These are phyloP conservation scores for Podila clonocystis DNA, from an alignment of 192 early-diverging fungal genomes.

Conservation along the genomic window DNA sequence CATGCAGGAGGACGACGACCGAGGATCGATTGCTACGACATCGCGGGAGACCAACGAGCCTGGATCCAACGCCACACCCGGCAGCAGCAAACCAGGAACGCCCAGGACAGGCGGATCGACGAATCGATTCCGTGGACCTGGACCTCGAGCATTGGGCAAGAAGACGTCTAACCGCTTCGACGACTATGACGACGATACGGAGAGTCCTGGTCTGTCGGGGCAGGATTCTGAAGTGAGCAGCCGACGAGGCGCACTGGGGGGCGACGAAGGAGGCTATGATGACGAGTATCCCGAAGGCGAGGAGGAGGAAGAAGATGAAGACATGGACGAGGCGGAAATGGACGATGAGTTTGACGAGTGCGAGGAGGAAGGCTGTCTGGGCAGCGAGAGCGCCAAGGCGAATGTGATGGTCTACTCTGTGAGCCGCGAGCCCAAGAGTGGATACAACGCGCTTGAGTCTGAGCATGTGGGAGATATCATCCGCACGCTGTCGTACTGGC, in stretches of 20 bases:
- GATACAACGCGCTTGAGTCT: constrained; percentile 39
- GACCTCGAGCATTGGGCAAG: neutral
- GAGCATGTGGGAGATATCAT: constrained; percentile 51
- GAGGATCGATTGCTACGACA: neutral
- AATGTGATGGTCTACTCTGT: constrained; percentile 44
- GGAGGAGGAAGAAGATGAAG: neutral
- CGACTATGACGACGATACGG: neutral
- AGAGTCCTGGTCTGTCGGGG: neutral
- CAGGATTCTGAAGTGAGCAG: neutral
- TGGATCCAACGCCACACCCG: neutral
- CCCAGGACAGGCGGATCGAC: neutral
- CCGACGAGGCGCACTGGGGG: neutral
- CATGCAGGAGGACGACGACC: neutral
- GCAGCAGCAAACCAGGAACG: neutral
- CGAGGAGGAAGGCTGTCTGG: constrained; percentile 3
- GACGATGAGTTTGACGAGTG: neutral
- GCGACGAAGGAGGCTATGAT: neutral
- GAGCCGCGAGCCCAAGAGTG: constrained; percentile 50
- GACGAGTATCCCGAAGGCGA: constrained; percentile 5
- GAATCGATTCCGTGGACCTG: neutral
- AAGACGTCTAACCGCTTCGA: neutral
- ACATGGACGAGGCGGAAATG: neutral
- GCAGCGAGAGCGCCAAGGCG: constrained; percentile 3
- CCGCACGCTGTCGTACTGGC: constrained; percentile 44
- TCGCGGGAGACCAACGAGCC: neutral